Conservation (phyloP, 2,329 filamentous ascomycete genomes). For the Trichoderma citrinoviride region DNA sequence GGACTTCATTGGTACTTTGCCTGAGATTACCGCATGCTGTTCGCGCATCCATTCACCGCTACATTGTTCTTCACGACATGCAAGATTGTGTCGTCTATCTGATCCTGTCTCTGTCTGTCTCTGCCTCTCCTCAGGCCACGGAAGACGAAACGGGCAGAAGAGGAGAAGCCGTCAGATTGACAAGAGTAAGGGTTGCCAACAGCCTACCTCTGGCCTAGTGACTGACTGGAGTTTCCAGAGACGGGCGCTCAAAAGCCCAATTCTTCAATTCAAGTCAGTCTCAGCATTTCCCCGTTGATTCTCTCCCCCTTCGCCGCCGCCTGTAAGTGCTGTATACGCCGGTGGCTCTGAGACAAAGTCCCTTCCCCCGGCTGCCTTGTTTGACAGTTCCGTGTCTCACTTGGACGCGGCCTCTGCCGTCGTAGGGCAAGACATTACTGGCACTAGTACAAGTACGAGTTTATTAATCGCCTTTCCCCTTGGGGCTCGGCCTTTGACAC, state of each 20-base stretch:
- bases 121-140: neutral
- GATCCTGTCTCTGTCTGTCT: neutral
- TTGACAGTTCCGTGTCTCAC: conserved; percentile 24
- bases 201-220: conserved; percentile 7
- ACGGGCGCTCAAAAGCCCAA: neutral
- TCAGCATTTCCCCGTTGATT: neutral
- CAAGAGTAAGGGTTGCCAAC: neutral
- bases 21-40: too few species aligned
- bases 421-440: conserved; percentile 19
- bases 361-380: neutral
- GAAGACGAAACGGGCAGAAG: neutral
- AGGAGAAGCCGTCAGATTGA: neutral
- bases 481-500: neutral
- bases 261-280: conserved; percentile 5
- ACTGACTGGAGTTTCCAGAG: conserved; percentile 10
- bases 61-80: conserved; percentile 3
- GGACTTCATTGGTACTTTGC: too few species aligned
- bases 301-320: neutral
- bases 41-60: neutral
- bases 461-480: neutral
- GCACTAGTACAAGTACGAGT: neutral
- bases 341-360: conserved; percentile 3
- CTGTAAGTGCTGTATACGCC: neutral
- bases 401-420: conserved; percentile 19
- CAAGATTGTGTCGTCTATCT: neutral